Percentiles rank a stretch among this genome's conserved stretches.
Evolutionary conservation across 2,329 filamentous ascomycete species (phyloP).

Genomic region (Aspergillus transmontanensis): DNA sequence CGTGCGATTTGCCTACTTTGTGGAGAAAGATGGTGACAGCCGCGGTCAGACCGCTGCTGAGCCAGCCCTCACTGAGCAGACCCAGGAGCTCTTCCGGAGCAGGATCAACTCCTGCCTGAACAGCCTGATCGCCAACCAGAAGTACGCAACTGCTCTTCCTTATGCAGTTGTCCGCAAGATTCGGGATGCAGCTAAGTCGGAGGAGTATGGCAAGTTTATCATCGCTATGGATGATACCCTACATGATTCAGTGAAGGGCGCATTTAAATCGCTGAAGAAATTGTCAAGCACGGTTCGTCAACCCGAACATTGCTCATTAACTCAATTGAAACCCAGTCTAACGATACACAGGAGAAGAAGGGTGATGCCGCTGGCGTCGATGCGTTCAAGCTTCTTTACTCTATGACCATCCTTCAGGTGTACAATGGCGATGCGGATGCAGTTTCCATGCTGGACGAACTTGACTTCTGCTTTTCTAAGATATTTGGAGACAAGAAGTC

Average conservation of each 20-base stretch:
- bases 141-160: slow-evolving; percentile 39
- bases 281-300: slow-evolving; percentile 39
- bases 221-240: slow-evolving; percentile 53
- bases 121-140: slow-evolving; percentile 48
- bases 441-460: slow-evolving; percentile 76
- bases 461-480: slow-evolving; percentile 74
- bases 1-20: slow-evolving; percentile 55
- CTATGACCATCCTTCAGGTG: slow-evolving; percentile 81
- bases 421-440: slow-evolving; percentile 90
- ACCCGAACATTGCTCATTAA: neutral
- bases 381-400: slow-evolving; percentile 78
- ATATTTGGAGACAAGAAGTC: slow-evolving; percentile 56
- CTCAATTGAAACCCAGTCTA: slow-evolving; percentile 7
- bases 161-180: slow-evolving; percentile 46
- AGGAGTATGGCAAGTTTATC: slow-evolving; percentile 44
- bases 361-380: slow-evolving; percentile 49
- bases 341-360: slow-evolving; percentile 54
- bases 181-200: slow-evolving; percentile 39
- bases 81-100: slow-evolving; percentile 55
- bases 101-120: slow-evolving; percentile 59
- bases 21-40: slow-evolving; percentile 31
- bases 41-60: slow-evolving; percentile 37
- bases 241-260: slow-evolving; percentile 43
- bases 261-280: slow-evolving; percentile 44
- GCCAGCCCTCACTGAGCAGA: slow-evolving; percentile 50